A percentile compares a stretch with the other conserved stretches of the same genome.
Conservation (phyloP, 768 basidiomycete species). For the Mycena chlorophos region DNA sequence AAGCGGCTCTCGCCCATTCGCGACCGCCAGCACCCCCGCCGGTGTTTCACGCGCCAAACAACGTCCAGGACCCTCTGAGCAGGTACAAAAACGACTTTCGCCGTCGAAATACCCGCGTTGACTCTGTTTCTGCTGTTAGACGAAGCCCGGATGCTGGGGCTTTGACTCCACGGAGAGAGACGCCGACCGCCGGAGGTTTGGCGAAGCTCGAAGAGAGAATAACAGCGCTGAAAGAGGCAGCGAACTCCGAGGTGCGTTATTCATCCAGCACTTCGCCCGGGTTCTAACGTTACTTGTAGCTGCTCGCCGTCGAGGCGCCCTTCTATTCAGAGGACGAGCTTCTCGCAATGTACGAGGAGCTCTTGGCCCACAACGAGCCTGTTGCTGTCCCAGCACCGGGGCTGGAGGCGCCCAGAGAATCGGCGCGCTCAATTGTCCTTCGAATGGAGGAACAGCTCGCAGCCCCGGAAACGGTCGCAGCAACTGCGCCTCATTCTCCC, state of each 20-base stretch:
- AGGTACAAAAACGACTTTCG: slow-evolving; percentile 1
- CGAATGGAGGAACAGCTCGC: slow-evolving; percentile 36
- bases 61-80: neutral
- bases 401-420: slow-evolving; percentile 12
- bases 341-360: slow-evolving; percentile 43
- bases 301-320: slow-evolving; percentile 31
- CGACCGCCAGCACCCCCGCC: neutral
- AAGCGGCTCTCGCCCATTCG: slow-evolving; percentile 9
- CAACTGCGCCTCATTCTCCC: slow-evolving; percentile 5
- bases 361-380: slow-evolving; percentile 36
- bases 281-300: slow-evolving; percentile 25
- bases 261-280: neutral
- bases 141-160: slow-evolving; percentile 17
- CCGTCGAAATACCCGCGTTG: neutral
- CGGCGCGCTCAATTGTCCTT: slow-evolving; percentile 34
- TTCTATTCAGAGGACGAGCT: slow-evolving; percentile 46
- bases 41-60: neutral
- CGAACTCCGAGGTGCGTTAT: slow-evolving; percentile 36
- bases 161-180: slow-evolving; percentile 20
- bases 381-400: slow-evolving; percentile 6
- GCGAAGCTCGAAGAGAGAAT: slow-evolving; percentile 39
- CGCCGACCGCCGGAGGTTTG: slow-evolving; percentile 14
- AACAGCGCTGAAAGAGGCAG: slow-evolving; percentile 37
- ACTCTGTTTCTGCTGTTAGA: neutral
- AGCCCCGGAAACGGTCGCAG: slow-evolving; percentile 6